Conservation (phyloP, 257 asterid species). For the Solanum etuberosum region DNA sequence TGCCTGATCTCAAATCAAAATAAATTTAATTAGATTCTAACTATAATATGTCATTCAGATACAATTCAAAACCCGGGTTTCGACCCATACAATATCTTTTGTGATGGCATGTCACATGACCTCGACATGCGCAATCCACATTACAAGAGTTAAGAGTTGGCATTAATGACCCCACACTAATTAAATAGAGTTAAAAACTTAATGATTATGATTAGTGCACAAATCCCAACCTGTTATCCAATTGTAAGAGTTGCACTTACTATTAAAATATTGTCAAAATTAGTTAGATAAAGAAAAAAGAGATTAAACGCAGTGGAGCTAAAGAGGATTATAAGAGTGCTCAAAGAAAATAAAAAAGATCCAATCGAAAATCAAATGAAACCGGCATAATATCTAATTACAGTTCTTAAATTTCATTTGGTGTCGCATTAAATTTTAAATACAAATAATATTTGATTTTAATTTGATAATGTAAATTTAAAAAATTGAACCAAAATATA, state of each 20-base stretch:
- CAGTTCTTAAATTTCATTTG: not conserved
- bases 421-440: too few species aligned
- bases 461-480: not conserved
- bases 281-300: not conserved
- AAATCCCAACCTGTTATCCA: conserved; percentile 25
- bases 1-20: too few species aligned
- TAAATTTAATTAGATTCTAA: not conserved
- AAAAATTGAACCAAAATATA: not conserved
- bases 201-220: conserved; percentile 38
- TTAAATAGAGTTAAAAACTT: not conserved
- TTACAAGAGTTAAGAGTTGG: not conserved
- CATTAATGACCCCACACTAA: not conserved
- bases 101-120: not conserved
- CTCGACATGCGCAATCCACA: not conserved
- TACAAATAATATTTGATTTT: not conserved
- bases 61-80: not conserved
- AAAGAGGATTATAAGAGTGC: not conserved
- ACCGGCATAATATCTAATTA: not conserved
- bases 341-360: not conserved
- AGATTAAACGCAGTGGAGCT: not conserved
- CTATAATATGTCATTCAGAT: not conserved
- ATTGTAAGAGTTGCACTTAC: not conserved
- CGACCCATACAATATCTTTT: not conserved
- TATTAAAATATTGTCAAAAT: not conserved
- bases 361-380: not conserved